Evolutionary conservation across 176 grass and related monocot species (phyloP).

Genomic region (Carex pumila): DNA sequence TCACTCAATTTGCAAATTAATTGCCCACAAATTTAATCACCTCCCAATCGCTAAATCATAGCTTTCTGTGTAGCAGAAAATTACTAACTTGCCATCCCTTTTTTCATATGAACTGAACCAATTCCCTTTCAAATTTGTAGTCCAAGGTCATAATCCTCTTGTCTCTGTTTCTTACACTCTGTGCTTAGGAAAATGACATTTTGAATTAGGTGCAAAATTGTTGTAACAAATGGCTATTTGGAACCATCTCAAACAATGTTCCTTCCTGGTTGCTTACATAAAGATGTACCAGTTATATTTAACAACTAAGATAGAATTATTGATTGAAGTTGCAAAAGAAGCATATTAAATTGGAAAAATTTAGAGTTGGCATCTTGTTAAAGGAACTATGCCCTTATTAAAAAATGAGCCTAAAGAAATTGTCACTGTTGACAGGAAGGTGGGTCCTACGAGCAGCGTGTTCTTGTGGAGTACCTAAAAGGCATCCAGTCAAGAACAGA

Average conservation of each 20-base stretch:
- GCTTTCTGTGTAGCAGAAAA: background rate
- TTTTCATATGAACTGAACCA: background rate
- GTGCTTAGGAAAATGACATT: background rate
- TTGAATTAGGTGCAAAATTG: background rate
- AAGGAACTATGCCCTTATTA: background rate
- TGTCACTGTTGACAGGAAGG: constrained; percentile 52
- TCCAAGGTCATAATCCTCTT: background rate
- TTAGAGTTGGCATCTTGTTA: background rate
- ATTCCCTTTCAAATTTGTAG: background rate
- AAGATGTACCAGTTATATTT: background rate
- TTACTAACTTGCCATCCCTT: background rate
- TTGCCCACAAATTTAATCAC: background rate
- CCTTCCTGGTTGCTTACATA: background rate
- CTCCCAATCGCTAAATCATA: background rate
- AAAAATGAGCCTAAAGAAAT: background rate
- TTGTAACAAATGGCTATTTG: background rate
- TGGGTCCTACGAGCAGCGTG: constrained; percentile 78
- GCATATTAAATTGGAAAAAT: background rate
- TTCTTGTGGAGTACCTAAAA: constrained; percentile 84
- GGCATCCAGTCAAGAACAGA: constrained; percentile 78
- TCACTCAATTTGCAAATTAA: background rate
- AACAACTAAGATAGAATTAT: background rate
- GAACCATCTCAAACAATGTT: background rate
- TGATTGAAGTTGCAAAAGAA: too few species aligned
- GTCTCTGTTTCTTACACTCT: background rate